These are phyloP conservation scores for Termitomyces sp. DNA, from an alignment of 768 basidiomycete genomes.

Conservation along the genomic window DNA sequence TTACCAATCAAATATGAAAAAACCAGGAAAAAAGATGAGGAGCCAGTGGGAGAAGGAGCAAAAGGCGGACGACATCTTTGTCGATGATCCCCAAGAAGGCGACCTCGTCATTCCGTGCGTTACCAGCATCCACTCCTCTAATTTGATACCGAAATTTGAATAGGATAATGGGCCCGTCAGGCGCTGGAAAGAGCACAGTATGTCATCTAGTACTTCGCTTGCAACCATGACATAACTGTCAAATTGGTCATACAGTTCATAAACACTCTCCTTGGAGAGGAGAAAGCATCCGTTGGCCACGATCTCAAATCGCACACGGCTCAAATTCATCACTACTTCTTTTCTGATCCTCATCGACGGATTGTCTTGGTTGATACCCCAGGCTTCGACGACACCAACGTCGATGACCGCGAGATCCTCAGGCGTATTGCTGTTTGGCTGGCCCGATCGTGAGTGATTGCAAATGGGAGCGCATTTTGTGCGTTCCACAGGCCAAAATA, in stretches of 20 bases:
- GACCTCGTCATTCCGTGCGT: constrained; percentile 21
- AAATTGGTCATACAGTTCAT: constrained; percentile 2
- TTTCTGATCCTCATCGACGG: constrained; percentile 11
- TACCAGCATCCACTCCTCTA: not conserved
- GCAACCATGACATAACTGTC: not conserved
- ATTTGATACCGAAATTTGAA: not conserved
- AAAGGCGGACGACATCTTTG: constrained; percentile 9
- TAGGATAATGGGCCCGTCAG: constrained; percentile 19
- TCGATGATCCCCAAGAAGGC: constrained; percentile 6
- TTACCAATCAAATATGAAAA: not conserved
- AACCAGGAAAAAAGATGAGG: not conserved
- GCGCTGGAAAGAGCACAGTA: constrained; percentile 23
- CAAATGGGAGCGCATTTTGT: not conserved
- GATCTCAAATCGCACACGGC: constrained; percentile 12
- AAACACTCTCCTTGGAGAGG: constrained; percentile 3
- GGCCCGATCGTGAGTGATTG: constrained; percentile 16
- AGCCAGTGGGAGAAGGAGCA: constrained; percentile 12
- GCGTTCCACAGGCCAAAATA: not conserved
- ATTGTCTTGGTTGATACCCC: constrained; percentile 22
- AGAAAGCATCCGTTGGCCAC: constrained; percentile 12
- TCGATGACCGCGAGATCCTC: constrained; percentile 18
- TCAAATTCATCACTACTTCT: constrained; percentile 9
- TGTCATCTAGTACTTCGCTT: not conserved
- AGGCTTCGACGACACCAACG: constrained; percentile 22
- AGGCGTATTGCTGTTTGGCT: constrained; percentile 20